Conservation (phyloP, 2,329 filamentous ascomycete species). For the Alternaria hordeiaustralica region DNA sequence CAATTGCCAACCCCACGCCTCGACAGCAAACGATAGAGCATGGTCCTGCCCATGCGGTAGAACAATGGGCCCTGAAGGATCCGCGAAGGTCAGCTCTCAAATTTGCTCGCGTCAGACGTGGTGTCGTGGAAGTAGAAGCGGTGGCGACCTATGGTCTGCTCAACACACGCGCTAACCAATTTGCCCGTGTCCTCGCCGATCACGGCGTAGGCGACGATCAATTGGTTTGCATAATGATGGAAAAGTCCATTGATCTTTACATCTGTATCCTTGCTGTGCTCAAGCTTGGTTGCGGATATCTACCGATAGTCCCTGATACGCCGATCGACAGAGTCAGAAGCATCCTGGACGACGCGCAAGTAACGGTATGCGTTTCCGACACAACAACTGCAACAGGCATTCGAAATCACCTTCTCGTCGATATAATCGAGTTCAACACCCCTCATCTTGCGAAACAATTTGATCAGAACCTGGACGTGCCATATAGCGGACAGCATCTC, state of each 20-base stretch:
- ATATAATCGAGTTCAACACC: slow-evolving; percentile 38
- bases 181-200: slow-evolving; percentile 64
- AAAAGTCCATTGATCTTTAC: slow-evolving; percentile 78
- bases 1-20: slow-evolving; percentile 52
- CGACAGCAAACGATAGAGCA: slow-evolving; percentile 19
- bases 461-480: slow-evolving; percentile 46
- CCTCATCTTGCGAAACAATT: slow-evolving; percentile 43
- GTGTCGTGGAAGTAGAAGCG: slow-evolving; percentile 41
- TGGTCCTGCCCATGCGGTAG: slow-evolving; percentile 57
- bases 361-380: slow-evolving; percentile 57
- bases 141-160: slow-evolving; percentile 69
- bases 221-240: slow-evolving; percentile 75
- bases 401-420: slow-evolving; percentile 2
- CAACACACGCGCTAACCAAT: slow-evolving; percentile 67
- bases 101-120: slow-evolving; percentile 62
- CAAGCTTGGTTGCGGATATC: slow-evolving; percentile 78
- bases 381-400: slow-evolving; percentile 15
- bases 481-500: slow-evolving; percentile 57
- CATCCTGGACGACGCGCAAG: slow-evolving; percentile 68
- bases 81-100: slow-evolving; percentile 68
- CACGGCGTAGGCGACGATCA: slow-evolving; percentile 59
- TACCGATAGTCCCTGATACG: slow-evolving; percentile 79
- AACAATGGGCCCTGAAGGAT: slow-evolving; percentile 55
- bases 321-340: slow-evolving; percentile 65
- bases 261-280: slow-evolving; percentile 74